Conservation (phyloP, 2,329 filamentous ascomycete species). For the Claviceps sorghi region DNA sequence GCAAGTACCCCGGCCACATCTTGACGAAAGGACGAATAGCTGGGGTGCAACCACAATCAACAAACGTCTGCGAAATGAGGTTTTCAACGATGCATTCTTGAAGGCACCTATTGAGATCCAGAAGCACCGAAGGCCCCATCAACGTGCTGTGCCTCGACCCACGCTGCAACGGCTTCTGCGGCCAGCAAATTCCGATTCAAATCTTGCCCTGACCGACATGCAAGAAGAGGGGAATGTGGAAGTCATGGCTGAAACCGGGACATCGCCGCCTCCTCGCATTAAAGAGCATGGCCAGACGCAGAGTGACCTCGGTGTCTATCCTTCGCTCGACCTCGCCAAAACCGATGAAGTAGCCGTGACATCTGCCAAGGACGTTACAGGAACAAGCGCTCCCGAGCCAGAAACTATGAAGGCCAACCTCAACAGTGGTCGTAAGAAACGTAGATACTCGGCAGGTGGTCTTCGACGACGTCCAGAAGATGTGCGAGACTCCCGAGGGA, state of each 20-base stretch:
- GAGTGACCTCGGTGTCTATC: conserved; percentile 20
- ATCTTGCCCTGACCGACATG: conserved; percentile 11
- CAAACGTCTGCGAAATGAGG: conserved; percentile 72
- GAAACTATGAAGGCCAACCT: conserved; percentile 34
- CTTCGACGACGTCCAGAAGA: conserved; percentile 60
- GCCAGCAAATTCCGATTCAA: conserved; percentile 30
- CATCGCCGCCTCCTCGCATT: not conserved
- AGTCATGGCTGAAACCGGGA: not conserved
- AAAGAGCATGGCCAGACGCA: conserved; percentile 1
- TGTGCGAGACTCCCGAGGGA: conserved; percentile 55
- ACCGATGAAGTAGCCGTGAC: conserved; percentile 22
- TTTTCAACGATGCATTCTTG: conserved; percentile 81
- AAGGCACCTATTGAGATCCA: conserved; percentile 72
- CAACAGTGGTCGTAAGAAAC: conserved; percentile 34
- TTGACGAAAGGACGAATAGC: conserved; percentile 46
- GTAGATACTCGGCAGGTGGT: conserved; percentile 78
- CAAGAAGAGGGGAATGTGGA: not conserved
- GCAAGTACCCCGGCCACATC: conserved; percentile 18
- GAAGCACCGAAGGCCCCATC: conserved; percentile 56
- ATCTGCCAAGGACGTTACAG: conserved; percentile 40
- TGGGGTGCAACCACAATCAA: conserved; percentile 94
- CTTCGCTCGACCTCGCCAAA: conserved; percentile 13
- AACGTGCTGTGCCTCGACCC: conserved; percentile 47
- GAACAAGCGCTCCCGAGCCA: conserved; percentile 50
- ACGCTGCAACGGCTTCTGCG: conserved; percentile 31